Evolutionary conservation across 2,329 filamentous ascomycete genomes (phyloP), one percentile per base, ranked within the genome.

Genomic region (Ustulina deusta): DNA sequence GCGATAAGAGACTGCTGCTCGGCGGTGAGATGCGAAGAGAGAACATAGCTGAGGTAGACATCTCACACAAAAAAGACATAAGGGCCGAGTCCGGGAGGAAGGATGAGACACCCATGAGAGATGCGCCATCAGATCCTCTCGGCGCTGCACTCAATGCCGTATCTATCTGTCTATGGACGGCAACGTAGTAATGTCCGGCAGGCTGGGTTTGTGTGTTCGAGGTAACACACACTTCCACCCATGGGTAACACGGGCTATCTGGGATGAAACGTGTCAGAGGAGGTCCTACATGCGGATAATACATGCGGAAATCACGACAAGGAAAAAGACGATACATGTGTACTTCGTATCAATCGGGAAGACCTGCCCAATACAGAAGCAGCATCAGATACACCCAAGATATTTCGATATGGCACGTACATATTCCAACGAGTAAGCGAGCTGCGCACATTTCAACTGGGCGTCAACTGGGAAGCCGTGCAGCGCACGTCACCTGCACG

Each of bases 241-340:
- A 29, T 48, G 49, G 29, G 40, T 55, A 49, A 48, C 55, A 58
- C 42, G 56, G 36, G n/a, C 29, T 22, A 32, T 63, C 48, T 36
- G 36, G 66, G 65, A 63, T 66, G 66, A 69, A 56, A 69, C 58
- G 42, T 54, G 58, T 55, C 52, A 58, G 63, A 44, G 40, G 63
- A 44, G 40, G 22, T 49, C 51, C 22, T 11, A n/a, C 49, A 60
- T 42, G 55, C 58, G 44, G 63, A 57, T n/a, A n/a, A n/a, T 11
- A n/a, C 49, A 60, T 42, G 55, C 58, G 44, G 63, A 57, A 52
- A 61, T 42, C 32, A 60, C 25, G 38, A 48, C 40, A 36, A 49
- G 38, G 17, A 22, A 49, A 63, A 25, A 48, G 36, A 38, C 15
- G 17, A 59, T n/a, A 38, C 17, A 56, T 51, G 48, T 56, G n/a